Evolutionary conservation across 768 basidiomycete genomes (phyloP), one percentile per base, ranked within the genome.

Genomic region (Lentinula raphanica): DNA sequence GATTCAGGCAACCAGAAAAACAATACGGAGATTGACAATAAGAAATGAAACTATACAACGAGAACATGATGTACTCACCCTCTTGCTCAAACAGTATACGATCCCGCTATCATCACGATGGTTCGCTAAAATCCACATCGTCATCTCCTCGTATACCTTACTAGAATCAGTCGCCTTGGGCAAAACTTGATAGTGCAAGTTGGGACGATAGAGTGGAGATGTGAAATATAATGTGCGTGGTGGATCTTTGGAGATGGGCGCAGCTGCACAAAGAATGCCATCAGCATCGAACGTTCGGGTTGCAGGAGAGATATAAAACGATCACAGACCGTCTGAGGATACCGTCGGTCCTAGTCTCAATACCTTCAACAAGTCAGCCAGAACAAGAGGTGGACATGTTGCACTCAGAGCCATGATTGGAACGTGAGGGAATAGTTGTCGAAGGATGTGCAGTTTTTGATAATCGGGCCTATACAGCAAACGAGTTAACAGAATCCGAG

Each of bases 391-490:
- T 8, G 93, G 86, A 66, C 91, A 93, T 0, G 92, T 94, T 0
- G 92, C 92, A 3, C 91, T 90, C 3, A 94, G 75, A 0, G 88
- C 91, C 69, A 92, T 82, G 60, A 94, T 90, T 0, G 92, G 92
- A 0, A 92, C 83, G 3, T 72, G 68, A 1, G 93, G 94, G 62
- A 90, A 94, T 21, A 87, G 74, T 58, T 83, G 81, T 25, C 92
- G 86, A 13, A 98, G 76, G 1, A 77, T 75, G 19, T 86, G 81
- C 0, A 98, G 77, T 64, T 90, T 83, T 65, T 85, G 84, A 72
- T 97, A 98, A 69, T 95, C 92, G 0, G 90, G 89, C 45, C 91
- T 91, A n/a, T n/a, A n/a, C n/a, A n/a, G n/a, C n/a, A n/a, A n/a
- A n/a, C n/a, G n/a, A n/a, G n/a, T n/a, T n/a, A n/a, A n/a, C n/a